Percentiles rank a stretch among this genome's conserved stretches.
phyloP scores from a whole-genome alignment of 2,329 filamentous ascomycete genomes.

The Nannizziopsis arthrosporioides region DNA sequence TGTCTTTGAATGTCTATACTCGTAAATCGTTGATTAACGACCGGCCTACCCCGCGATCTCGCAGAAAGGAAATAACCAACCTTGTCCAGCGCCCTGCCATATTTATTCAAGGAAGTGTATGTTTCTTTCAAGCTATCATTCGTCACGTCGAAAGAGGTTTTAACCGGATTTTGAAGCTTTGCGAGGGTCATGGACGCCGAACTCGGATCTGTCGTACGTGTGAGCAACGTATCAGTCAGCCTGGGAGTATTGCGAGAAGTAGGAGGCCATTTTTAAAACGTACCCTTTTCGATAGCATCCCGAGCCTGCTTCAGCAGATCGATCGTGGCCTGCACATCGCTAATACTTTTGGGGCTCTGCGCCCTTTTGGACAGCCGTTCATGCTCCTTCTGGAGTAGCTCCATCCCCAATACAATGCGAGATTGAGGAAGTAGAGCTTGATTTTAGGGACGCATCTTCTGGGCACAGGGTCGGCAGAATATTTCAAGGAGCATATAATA shows the following conservation, averaged over 20 bases:
- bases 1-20: slow-evolving; percentile 52
- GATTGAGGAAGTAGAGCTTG: slow-evolving; percentile 13
- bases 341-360: slow-evolving; percentile 58
- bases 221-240: too few species aligned
- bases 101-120: slow-evolving; percentile 68
- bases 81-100: slow-evolving; percentile 75
- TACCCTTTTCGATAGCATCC: slow-evolving; percentile 60
- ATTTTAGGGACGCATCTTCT: slow-evolving; percentile 24
- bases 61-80: slow-evolving; percentile 33
- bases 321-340: slow-evolving; percentile 74
- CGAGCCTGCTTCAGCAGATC: slow-evolving; percentile 62
- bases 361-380: slow-evolving; percentile 57
- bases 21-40: background rate
- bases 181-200: slow-evolving; percentile 63
- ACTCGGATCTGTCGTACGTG: slow-evolving; percentile 51
- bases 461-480: background rate
- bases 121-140: slow-evolving; percentile 73
- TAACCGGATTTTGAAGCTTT: slow-evolving; percentile 75
- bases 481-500: too few species aligned
- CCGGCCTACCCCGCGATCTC: background rate
- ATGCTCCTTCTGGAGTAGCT: slow-evolving; percentile 61
- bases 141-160: slow-evolving; percentile 65
- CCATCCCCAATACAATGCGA: slow-evolving; percentile 36
- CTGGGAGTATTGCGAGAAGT: too few species aligned
- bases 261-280: background rate